A percentile compares a stretch with the other conserved stretches of the same genome.
These are phyloP conservation scores for Salvia rosmarinus DNA, from an alignment of 257 asterid genomes.

Conservation along the genomic window DNA sequence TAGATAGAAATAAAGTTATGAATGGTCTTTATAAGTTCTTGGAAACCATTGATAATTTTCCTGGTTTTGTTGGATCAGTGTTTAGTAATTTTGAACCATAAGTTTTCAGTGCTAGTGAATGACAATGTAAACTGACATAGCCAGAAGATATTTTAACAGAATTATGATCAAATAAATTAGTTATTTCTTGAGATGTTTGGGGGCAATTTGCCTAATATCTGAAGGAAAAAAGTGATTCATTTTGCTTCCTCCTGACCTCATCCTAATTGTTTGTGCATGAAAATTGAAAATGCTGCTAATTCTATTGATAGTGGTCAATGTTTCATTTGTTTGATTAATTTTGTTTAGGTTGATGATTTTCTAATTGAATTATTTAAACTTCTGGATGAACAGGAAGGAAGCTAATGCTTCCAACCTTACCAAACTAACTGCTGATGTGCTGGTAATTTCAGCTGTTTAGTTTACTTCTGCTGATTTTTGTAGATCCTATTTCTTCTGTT, in stretches of 20 bases:
- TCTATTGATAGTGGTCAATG: not conserved
- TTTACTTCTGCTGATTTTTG: conserved; percentile 5
- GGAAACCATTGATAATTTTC: not conserved
- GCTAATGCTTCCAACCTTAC: conserved; percentile 54
- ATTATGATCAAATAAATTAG: not conserved
- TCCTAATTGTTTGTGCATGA: not conserved
- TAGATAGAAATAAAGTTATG: not conserved
- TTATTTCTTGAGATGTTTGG: not conserved
- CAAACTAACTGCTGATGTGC: conserved; percentile 60
- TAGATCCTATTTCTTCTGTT: not conserved
- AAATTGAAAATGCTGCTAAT: not conserved
- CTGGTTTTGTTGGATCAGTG: not conserved
- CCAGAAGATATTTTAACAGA: not conserved
- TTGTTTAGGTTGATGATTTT: not conserved
- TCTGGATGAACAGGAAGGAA: conserved; percentile 66
- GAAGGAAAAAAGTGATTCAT: not conserved
- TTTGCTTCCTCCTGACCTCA: not conserved
- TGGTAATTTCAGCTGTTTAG: conserved; percentile 47
- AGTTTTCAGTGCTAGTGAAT: not conserved
- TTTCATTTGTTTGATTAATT: not conserved
- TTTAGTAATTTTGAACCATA: conserved; percentile 11
- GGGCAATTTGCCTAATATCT: not conserved
- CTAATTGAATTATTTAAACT: conserved; percentile 6
- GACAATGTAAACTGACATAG: not conserved
- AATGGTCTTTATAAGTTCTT: not conserved